Conservation (phyloP, 108 stramenopile species). For the Skeletonema tropicum region DNA sequence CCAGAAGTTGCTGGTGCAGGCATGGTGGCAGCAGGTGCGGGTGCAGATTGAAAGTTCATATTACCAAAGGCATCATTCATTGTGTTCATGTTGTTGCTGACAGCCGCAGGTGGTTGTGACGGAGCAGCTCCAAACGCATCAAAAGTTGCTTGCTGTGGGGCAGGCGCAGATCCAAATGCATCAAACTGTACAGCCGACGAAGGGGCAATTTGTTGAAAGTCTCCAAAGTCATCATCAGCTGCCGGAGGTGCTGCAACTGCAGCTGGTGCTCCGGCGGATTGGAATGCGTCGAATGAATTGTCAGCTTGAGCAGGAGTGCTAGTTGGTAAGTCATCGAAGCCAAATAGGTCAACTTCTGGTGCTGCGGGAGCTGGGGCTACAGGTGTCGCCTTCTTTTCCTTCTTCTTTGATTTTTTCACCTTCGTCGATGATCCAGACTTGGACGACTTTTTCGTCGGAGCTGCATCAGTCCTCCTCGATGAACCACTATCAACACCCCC, state of each 20-base stretch:
- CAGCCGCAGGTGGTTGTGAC: neutral
- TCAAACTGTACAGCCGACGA: slow-evolving; percentile 54
- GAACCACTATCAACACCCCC: slow-evolving; percentile 33
- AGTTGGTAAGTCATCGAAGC: slow-evolving; percentile 57
- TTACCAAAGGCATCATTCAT: slow-evolving; percentile 59
- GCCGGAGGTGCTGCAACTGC: slow-evolving; percentile 15
- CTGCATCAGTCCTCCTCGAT: slow-evolving; percentile 25
- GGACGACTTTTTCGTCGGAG: slow-evolving; percentile 41
- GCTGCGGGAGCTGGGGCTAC: slow-evolving; percentile 25
- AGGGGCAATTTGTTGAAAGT: slow-evolving; percentile 48
- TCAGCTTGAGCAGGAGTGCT: slow-evolving; percentile 38
- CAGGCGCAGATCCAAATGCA: slow-evolving; percentile 54
- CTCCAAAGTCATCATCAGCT: slow-evolving; percentile 53
- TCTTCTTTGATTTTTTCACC: slow-evolving; percentile 80
- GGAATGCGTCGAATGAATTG: slow-evolving; percentile 48
- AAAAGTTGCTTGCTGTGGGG: slow-evolving; percentile 45
- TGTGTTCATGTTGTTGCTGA: slow-evolving; percentile 18
- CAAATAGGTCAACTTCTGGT: slow-evolving; percentile 73
- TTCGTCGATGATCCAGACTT: slow-evolving; percentile 64
- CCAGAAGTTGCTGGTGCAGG: slow-evolving; percentile 34
- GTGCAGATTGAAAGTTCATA: slow-evolving; percentile 28
- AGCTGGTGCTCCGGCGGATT: slow-evolving; percentile 20
- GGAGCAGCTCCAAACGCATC: slow-evolving; percentile 64
- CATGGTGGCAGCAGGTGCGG: slow-evolving; percentile 4
- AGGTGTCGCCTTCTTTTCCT: slow-evolving; percentile 54